Evolutionary conservation across 371 early-diverging fungal genomes (phyloP).

Genomic region (Mortierella sp.): DNA sequence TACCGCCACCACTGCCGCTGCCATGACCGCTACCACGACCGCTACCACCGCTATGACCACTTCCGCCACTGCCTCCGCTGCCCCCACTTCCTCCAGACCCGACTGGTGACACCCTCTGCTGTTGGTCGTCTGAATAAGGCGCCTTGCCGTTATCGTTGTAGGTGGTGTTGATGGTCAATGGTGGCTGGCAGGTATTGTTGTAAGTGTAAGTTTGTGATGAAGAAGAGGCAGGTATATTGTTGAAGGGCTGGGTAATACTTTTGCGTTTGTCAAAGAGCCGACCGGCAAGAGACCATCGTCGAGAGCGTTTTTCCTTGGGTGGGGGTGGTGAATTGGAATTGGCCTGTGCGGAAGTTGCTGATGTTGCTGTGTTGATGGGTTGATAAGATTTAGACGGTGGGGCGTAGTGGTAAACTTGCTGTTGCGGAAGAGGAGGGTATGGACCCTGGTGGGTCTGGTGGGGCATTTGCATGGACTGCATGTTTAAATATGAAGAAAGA

Average conservation of each 20-base stretch:
- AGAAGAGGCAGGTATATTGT: constrained; percentile 14
- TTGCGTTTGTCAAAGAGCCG: constrained; percentile 41
- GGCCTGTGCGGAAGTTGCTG: background rate
- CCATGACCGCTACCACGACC: background rate
- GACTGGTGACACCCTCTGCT: background rate
- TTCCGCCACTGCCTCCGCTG: constrained; percentile 8
- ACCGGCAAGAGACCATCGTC: constrained; percentile 43
- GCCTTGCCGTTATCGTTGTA: background rate
- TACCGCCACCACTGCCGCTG: background rate
- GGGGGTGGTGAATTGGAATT: background rate
- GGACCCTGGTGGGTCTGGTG: background rate
- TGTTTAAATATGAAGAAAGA: background rate
- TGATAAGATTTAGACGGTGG: background rate
- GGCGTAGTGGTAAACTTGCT: background rate
- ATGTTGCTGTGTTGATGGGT: background rate
- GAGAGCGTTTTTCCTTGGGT: constrained; percentile 19
- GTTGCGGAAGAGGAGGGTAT: background rate
- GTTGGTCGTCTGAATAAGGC: background rate
- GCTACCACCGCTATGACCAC: background rate
- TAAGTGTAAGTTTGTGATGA: background rate
- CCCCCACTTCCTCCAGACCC: background rate
- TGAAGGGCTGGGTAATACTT: constrained; percentile 12
- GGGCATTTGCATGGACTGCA: constrained; percentile 5
- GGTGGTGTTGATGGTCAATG: background rate
- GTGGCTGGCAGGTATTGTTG: background rate